These are phyloP conservation scores for Hemileccinum impolitum DNA, from an alignment of 768 basidiomycete species.

Conservation along the genomic window DNA sequence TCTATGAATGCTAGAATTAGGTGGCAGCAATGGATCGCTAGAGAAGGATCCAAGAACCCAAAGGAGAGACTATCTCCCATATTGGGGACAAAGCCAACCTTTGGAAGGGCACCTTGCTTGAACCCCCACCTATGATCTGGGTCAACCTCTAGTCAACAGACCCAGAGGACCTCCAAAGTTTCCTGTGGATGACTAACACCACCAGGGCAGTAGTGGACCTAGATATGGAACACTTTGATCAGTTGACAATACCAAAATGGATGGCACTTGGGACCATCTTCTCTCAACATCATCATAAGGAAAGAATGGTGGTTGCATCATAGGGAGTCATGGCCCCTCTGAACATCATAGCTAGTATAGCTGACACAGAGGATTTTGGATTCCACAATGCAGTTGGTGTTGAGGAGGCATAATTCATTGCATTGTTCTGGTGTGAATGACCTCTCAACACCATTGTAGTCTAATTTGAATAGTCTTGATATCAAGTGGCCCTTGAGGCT, in stretches of 20 bases:
- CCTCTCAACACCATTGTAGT: background rate
- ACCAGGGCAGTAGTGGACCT: background rate
- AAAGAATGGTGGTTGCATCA: background rate
- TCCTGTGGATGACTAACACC: background rate
- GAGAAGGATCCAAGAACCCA: background rate
- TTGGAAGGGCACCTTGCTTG: background rate
- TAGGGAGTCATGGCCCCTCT: background rate
- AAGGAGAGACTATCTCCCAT: background rate
- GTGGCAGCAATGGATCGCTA: background rate
- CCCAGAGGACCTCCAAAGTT: background rate
- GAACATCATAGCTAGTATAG: slow-evolving; percentile 3
- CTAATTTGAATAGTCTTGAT: background rate
- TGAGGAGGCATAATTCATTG: background rate
- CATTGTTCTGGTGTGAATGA: background rate
- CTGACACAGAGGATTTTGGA: background rate
- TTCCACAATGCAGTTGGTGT: background rate
- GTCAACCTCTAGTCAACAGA: background rate
- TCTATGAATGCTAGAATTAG: background rate
- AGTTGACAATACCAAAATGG: slow-evolving; percentile 3
- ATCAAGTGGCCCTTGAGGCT: background rate
- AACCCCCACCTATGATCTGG: background rate
- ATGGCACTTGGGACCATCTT: background rate
- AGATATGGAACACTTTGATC: background rate
- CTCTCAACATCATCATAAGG: slow-evolving; percentile 1
- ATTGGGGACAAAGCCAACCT: background rate